A percentile compares a stretch with the other conserved stretches of the same genome.
These are phyloP conservation scores for Cercophora samala DNA, from an alignment of 495 filamentous ascomycete species.

Conservation along the genomic window DNA sequence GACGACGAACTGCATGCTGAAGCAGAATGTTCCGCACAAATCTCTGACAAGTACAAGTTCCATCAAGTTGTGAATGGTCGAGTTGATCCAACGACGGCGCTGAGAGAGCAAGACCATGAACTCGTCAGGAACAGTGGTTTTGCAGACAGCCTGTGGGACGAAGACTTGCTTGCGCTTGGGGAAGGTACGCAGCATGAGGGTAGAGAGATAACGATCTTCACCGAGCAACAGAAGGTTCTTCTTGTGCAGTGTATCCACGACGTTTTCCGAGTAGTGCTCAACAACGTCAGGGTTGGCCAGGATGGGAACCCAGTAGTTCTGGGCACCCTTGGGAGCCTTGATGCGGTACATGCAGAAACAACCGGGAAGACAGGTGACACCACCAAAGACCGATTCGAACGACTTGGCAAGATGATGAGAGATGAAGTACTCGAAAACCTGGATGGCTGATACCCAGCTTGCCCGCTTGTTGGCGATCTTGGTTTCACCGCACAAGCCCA, in stretches of 20 bases:
- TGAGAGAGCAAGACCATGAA: slow-evolving; percentile 93
- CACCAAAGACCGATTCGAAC: slow-evolving; percentile 97
- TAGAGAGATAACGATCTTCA: slow-evolving; percentile 95
- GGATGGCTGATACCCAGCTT: slow-evolving; percentile 96
- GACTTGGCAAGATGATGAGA: slow-evolving; percentile 95
- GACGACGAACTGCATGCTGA: slow-evolving; percentile 99
- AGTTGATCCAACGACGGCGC: slow-evolving; percentile 98
- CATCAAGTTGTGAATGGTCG: slow-evolving; percentile 97
- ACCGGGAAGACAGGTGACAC: slow-evolving; percentile 97
- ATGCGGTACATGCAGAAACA: slow-evolving; percentile 99
- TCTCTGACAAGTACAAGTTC: slow-evolving; percentile 94
- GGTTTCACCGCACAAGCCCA: slow-evolving; percentile 98
- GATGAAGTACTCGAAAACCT: slow-evolving; percentile 99
- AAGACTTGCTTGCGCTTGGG: slow-evolving; percentile 99
- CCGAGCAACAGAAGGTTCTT: slow-evolving; percentile 95
- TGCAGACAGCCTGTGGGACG: slow-evolving; percentile 97
- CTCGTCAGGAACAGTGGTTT: slow-evolving; percentile 90
- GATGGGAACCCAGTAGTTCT: slow-evolving; percentile 99
- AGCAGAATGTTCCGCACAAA: slow-evolving; percentile 98
- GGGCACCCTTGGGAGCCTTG: slow-evolving; percentile 96
- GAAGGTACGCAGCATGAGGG: slow-evolving; percentile 97
- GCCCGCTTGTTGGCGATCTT: slow-evolving; percentile 98
- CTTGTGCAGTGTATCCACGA: slow-evolving; percentile 97
- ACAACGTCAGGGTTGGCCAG: slow-evolving; percentile 98
- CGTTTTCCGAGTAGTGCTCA: slow-evolving; percentile 98